Evolutionary conservation across 805 yeast genomes (phyloP).

Genomic region (Debaryomyces tyrocola): DNA sequence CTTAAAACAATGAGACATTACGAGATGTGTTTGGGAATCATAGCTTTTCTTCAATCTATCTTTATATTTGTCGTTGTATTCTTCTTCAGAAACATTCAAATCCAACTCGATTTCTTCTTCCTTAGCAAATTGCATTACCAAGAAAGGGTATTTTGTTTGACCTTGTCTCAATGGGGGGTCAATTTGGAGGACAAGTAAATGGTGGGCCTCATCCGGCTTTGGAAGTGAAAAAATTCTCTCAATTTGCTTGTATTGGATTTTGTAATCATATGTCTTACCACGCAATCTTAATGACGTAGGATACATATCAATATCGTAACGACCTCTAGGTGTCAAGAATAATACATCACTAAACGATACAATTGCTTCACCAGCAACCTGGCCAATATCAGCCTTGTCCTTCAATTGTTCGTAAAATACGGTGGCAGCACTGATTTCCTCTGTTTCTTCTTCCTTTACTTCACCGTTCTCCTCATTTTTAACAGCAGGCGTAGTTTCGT

Average conservation of each 20-base stretch:
- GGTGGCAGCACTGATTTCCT: constrained; percentile 70
- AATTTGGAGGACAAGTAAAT: constrained; percentile 81
- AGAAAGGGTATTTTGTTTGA: constrained; percentile 91
- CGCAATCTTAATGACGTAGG: constrained; percentile 82
- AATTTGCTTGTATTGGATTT: constrained; percentile 84
- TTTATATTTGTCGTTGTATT: constrained; percentile 71
- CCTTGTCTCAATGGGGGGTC: constrained; percentile 99
- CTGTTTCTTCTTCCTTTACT: constrained; percentile 36
- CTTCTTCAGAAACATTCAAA: constrained; percentile 80
- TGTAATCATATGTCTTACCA: constrained; percentile 97
- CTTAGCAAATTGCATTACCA: constrained; percentile 83
- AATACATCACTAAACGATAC: constrained; percentile 89
- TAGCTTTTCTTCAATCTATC: constrained; percentile 72
- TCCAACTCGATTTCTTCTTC: constrained; percentile 93
- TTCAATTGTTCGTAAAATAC: constrained; percentile 87
- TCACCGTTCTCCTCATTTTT: constrained; percentile 28
- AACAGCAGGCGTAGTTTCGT: constrained; percentile 30
- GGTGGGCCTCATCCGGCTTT: constrained; percentile 90
- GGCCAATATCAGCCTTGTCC: constrained; percentile 93
- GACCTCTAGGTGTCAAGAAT: constrained; percentile 96
- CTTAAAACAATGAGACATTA: constrained; percentile 81
- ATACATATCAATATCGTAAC: constrained; percentile 95
- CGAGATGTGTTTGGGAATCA: constrained; percentile 83
- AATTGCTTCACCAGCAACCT: constrained; percentile 90
- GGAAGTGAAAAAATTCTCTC: constrained; percentile 92